A percentile compares a stretch with the other conserved stretches of the same genome.
These are phyloP conservation scores for Saussurea involucrata DNA, from an alignment of 129 eudicot species.

Conservation along the genomic window DNA sequence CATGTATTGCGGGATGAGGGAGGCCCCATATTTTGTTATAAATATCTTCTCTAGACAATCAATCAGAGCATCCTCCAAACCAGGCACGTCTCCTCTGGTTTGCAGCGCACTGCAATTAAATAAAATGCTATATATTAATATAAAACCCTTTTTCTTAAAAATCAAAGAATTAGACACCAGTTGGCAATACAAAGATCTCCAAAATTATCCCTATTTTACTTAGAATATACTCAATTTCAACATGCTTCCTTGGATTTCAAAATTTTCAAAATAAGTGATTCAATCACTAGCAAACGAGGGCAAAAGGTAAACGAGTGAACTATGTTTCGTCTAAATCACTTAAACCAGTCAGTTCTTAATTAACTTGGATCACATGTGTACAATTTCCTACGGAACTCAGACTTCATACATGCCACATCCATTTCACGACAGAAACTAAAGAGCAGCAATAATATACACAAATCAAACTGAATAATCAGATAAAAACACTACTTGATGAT, in stretches of 20 bases:
- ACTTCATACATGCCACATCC: background rate
- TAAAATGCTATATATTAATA: background rate
- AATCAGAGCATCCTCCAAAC: slow-evolving; percentile 62
- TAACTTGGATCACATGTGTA: background rate
- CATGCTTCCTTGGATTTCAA: slow-evolving; percentile 6
- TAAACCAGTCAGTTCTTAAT: background rate
- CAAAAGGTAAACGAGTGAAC: background rate
- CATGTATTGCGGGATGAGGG: slow-evolving; percentile 89
- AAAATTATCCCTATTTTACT: slow-evolving; percentile 7
- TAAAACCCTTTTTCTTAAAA: background rate
- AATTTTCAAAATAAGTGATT: background rate
- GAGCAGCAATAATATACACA: background rate
- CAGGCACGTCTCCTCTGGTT: slow-evolving; percentile 67
- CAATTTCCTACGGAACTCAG: background rate
- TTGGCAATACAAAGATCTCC: background rate
- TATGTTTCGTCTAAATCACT: background rate
- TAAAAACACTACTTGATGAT: slow-evolving; percentile 51
- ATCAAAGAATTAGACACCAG: background rate
- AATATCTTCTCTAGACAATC: slow-evolving; percentile 78
- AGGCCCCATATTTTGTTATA: slow-evolving; percentile 80
- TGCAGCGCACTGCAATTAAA: slow-evolving; percentile 66
- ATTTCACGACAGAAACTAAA: background rate
- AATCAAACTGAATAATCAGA: background rate
- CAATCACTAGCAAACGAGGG: background rate
- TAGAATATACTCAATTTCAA: slow-evolving; percentile 3